Base-by-base conservation (phyloP, 2,329 filamentous ascomycete genomes). In the Talaromyces sp. region DNA sequence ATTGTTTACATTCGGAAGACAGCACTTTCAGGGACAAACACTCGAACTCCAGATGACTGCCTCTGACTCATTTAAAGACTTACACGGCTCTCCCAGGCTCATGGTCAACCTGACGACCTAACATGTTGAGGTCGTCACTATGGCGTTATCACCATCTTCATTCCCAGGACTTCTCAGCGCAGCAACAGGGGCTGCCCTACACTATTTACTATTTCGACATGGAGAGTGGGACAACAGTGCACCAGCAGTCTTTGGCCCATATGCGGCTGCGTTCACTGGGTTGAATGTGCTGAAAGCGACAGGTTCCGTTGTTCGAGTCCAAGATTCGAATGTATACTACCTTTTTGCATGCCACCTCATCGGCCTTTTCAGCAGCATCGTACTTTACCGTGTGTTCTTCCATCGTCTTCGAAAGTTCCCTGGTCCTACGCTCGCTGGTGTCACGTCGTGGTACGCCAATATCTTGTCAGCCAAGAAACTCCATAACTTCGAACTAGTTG, bases 341-440 rank as follows among this genome's bases (percentile, higher is more conserved):
- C 40, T 56, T 50, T 25, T 63, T 46, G 28, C 21, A 18, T 60
- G 50, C 21, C 62, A 63, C 40, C 11, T 63, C 16, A 23, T 59
- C 28, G 62, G 62, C 31, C 48, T 63, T 18, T 60, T 57, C 35
- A 16, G 57, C 4, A 72, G 69, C 59, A 72, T 73, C 37, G 18
- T 66, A 5, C 16, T 70, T 8, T 74, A 73, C 58, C 68, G 72
- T 31, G 52, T 59, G 2, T 69, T 69, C 9, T 71, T 71, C 35
- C 72, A 73, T 46, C 66, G 68, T 4, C 65, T 73, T 1, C 62
- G 42, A 12, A 56, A 58, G 2, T 73, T 72, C 31, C 71, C 71
- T 1, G 72, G 72, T 0, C 72, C 71, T 1, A 28, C 67, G 6
- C 25, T 63, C 1, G 69, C 70, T 8, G 63, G 64, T 18, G 21